These are phyloP conservation scores for Lentinula guzmanii DNA, from an alignment of 768 basidiomycete species.

Conservation along the genomic window DNA sequence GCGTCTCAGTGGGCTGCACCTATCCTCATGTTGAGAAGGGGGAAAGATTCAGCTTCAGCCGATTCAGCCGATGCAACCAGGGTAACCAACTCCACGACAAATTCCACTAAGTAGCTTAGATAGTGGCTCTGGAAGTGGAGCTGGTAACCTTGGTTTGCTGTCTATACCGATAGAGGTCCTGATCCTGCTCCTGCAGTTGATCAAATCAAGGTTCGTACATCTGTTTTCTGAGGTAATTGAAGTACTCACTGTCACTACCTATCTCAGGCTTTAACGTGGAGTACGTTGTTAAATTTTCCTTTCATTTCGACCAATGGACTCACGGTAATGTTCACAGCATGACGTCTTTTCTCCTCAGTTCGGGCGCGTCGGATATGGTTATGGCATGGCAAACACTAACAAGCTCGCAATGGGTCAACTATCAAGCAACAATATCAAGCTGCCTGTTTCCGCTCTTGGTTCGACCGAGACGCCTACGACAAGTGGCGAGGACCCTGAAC, in stretches of 20 bases:
- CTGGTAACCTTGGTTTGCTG: not conserved
- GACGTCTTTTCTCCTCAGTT: conserved; percentile 34
- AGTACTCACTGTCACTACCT: not conserved
- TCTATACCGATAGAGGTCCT: conserved; percentile 4
- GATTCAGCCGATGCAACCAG: not conserved
- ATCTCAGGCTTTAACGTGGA: conserved; percentile 22
- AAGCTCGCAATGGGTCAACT: conserved; percentile 27
- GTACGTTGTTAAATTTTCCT: conserved; percentile 7
- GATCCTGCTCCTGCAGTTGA: conserved; percentile 2
- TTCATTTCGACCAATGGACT: not conserved
- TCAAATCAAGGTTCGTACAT: not conserved
- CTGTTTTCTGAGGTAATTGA: not conserved
- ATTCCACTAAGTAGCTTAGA: not conserved
- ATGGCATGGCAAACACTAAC: conserved; percentile 15
- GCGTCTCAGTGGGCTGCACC: not conserved
- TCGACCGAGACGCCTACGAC: conserved; percentile 36
- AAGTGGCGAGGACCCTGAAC: conserved; percentile 48
- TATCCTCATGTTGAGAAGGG: not conserved
- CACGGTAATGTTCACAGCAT: conserved; percentile 4
- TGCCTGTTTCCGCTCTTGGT: conserved; percentile 53
- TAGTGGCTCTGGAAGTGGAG: not conserved
- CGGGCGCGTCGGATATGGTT: conserved; percentile 30
- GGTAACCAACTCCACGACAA: not conserved
- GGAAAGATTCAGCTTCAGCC: not conserved
- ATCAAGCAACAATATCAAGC: conserved; percentile 39